Conservation (phyloP, 768 basidiomycete genomes). For the Tulasnella sp. region DNA sequence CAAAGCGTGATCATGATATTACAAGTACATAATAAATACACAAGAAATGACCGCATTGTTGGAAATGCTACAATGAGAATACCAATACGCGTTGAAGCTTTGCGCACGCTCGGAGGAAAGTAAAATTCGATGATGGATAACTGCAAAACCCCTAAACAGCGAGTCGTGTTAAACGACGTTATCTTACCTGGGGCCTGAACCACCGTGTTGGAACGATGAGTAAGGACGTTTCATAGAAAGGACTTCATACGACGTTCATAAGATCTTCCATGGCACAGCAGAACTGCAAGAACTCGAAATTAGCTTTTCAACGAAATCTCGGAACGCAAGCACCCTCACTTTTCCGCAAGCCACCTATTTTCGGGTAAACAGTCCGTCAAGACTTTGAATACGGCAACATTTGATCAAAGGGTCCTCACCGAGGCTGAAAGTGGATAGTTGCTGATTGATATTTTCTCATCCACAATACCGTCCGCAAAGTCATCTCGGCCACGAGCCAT, state of each 20-base stretch:
- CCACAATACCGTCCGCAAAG: constrained; percentile 91
- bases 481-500: constrained; percentile 96
- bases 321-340: constrained; percentile 43
- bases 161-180: neutral
- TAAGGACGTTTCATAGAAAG: neutral
- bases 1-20: neutral
- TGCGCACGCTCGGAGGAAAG: neutral
- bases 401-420: constrained; percentile 18
- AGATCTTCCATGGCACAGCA: constrained; percentile 89
- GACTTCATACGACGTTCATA: constrained; percentile 75
- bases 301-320: neutral
- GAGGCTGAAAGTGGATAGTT: constrained; percentile 82
- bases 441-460: constrained; percentile 94
- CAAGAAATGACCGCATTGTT: neutral
- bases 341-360: constrained; percentile 86
- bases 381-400: neutral
- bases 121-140: neutral
- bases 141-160: neutral
- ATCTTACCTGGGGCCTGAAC: neutral
- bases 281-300: constrained; percentile 44
- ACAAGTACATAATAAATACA: neutral
- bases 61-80: constrained; percentile 2
- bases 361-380: neutral
- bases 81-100: neutral
- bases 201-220: neutral